These are phyloP conservation scores for Calonectria crousiana DNA, from an alignment of 2,329 filamentous ascomycete species.

Conservation along the genomic window DNA sequence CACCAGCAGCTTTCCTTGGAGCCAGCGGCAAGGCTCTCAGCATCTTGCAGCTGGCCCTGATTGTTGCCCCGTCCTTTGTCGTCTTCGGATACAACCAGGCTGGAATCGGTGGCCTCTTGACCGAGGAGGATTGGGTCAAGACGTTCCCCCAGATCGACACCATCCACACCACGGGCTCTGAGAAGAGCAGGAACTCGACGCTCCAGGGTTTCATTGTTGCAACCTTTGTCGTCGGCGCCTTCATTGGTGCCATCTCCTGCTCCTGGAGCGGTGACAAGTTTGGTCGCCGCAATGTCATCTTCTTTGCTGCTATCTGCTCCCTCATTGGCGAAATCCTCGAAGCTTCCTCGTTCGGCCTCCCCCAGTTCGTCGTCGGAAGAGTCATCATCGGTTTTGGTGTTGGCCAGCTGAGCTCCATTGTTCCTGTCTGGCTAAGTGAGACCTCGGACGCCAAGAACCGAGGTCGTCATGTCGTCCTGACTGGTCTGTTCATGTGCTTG, in stretches of 20 bases:
- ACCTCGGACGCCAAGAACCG: slow-evolving; percentile 61
- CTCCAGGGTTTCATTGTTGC: slow-evolving; percentile 59
- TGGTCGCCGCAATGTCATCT: slow-evolving; percentile 66
- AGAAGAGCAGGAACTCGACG: slow-evolving; percentile 57
- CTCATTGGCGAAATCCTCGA: slow-evolving; percentile 67
- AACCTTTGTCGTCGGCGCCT: slow-evolving; percentile 67
- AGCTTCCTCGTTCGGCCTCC: slow-evolving; percentile 57
- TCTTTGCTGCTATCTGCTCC: slow-evolving; percentile 64
- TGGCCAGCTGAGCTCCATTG: slow-evolving; percentile 63
- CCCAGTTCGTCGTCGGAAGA: slow-evolving; percentile 54
- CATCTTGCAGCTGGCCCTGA: slow-evolving; percentile 51
- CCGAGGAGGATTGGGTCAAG: slow-evolving; percentile 68
- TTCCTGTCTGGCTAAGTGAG: slow-evolving; percentile 67
- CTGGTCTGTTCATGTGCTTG: slow-evolving; percentile 62
- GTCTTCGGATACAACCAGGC: slow-evolving; percentile 72
- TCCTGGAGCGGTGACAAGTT: slow-evolving; percentile 66
- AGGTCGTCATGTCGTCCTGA: slow-evolving; percentile 59
- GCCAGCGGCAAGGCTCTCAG: slow-evolving; percentile 26
- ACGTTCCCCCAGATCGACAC: slow-evolving; percentile 62
- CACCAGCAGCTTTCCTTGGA: slow-evolving; percentile 19
- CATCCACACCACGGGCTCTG: slow-evolving; percentile 58
- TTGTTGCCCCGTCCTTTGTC: slow-evolving; percentile 58
- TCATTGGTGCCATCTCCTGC: slow-evolving; percentile 60
- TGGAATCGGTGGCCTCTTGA: slow-evolving; percentile 77
- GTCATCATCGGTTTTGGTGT: slow-evolving; percentile 66